phyloP scores from a whole-genome alignment of 2,329 filamentous ascomycete genomes.

The Colletotrichum brevisporum region DNA sequence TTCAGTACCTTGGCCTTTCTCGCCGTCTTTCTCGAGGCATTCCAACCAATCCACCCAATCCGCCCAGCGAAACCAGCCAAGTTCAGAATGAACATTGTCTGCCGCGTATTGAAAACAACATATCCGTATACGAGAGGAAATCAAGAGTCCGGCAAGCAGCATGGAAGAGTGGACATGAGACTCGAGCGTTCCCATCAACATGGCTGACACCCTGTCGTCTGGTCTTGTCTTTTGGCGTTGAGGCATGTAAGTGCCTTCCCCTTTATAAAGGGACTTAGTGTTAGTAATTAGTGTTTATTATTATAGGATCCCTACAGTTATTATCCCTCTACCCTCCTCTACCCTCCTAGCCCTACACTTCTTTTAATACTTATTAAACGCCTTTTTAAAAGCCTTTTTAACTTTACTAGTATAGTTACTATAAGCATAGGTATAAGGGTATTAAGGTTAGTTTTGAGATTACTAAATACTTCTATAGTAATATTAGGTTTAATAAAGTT shows the following conservation, averaged over 20 bases:
- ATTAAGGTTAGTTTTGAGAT: too few species aligned
- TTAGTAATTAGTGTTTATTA: too few species aligned
- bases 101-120: not conserved
- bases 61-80: slow-evolving; percentile 28
- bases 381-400: too few species aligned
- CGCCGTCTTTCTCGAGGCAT: not conserved
- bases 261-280: too few species aligned
- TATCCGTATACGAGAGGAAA: not conserved
- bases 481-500: too few species aligned
- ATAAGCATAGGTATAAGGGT: too few species aligned
- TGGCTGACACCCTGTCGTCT: slow-evolving; percentile 20
- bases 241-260: not conserved
- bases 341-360: too few species aligned
- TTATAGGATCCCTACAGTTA: too few species aligned
- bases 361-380: too few species aligned
- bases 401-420: too few species aligned
- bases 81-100: slow-evolving; percentile 13
- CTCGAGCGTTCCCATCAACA: slow-evolving; percentile 13
- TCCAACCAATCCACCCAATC: slow-evolving; percentile 1
- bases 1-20: slow-evolving; percentile 13
- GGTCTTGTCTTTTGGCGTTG: slow-evolving; percentile 9
- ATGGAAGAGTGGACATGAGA: not conserved
- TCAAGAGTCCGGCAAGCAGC: slow-evolving; percentile 3
- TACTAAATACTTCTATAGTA: too few species aligned
- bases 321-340: too few species aligned